Evolutionary conservation across 345 rosid species (phyloP).

Genomic region (Litchi chinensis): DNA sequence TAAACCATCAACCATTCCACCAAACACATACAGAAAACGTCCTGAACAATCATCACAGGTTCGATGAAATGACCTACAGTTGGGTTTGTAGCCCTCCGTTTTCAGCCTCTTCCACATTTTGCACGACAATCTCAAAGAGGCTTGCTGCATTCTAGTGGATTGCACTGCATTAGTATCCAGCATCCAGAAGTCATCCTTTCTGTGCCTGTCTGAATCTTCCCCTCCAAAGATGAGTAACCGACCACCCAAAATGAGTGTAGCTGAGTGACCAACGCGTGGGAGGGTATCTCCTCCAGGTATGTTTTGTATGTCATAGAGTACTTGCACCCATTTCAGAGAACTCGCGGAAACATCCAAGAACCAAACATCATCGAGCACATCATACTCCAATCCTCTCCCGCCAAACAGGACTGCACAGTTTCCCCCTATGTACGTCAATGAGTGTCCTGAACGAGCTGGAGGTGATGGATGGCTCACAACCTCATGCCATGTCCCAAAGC

Average conservation of each 20-base stretch:
- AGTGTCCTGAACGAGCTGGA: constrained; percentile 91
- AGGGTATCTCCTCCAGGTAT: constrained; percentile 60
- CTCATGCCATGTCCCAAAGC: constrained; percentile 67
- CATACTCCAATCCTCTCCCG: constrained; percentile 87
- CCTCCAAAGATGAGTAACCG: constrained; percentile 83
- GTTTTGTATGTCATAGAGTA: constrained; percentile 53
- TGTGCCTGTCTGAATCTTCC: constrained; percentile 77
- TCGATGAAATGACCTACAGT: constrained; percentile 75
- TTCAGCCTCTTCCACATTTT: constrained; percentile 68
- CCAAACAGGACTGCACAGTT: constrained; percentile 69
- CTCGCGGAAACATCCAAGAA: constrained; percentile 54
- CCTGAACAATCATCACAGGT: constrained; percentile 78
- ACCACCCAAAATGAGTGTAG: constrained; percentile 71
- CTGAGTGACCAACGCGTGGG: constrained; percentile 97
- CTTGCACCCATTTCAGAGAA: constrained; percentile 60
- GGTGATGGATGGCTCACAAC: constrained; percentile 62
- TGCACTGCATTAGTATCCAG: constrained; percentile 59
- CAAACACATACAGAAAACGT: constrained; percentile 63
- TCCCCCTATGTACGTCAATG: constrained; percentile 69
- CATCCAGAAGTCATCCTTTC: constrained; percentile 90
- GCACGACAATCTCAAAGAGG: constrained; percentile 31
- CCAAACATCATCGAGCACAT: constrained; percentile 88
- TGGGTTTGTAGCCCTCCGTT: constrained; percentile 55
- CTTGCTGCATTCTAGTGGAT: constrained; percentile 40
- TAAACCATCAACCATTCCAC: constrained; percentile 88